Conservation (phyloP, 2,329 filamentous ascomycete species). For the Fusarium luffae region DNA sequence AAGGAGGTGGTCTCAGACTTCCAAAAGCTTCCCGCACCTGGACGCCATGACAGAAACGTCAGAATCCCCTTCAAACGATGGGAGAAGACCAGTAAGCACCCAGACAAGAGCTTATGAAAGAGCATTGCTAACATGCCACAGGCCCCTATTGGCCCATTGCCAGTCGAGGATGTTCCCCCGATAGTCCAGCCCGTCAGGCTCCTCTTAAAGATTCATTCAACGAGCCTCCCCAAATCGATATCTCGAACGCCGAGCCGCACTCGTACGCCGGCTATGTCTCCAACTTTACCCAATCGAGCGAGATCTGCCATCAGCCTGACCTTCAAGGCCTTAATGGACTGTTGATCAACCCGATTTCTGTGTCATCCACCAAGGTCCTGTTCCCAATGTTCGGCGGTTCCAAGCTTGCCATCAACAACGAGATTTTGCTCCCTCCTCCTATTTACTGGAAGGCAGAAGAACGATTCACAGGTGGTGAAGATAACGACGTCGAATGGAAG, state of each 20-base stretch:
- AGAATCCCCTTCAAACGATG: slow-evolving; percentile 57
- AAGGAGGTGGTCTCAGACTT: slow-evolving; percentile 59
- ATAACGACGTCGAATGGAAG: slow-evolving; percentile 66
- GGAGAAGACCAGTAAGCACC: slow-evolving; percentile 61
- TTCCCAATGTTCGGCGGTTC: slow-evolving; percentile 76
- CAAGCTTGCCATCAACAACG: slow-evolving; percentile 75
- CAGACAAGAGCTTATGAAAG: neutral
- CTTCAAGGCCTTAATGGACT: slow-evolving; percentile 72
- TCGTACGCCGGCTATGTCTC: slow-evolving; percentile 67
- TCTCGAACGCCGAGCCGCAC: slow-evolving; percentile 60
- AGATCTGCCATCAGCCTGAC: slow-evolving; percentile 74
- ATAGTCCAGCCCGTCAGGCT: slow-evolving; percentile 67
- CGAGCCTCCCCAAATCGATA: slow-evolving; percentile 57
- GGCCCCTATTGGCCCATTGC: slow-evolving; percentile 68
- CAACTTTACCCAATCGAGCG: slow-evolving; percentile 69
- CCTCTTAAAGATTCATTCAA: slow-evolving; percentile 58
- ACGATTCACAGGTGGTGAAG: slow-evolving; percentile 68
- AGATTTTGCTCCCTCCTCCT: slow-evolving; percentile 75
- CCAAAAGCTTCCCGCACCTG: slow-evolving; percentile 54
- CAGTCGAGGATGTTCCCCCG: slow-evolving; percentile 69
- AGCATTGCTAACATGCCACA: slow-evolving; percentile 39
- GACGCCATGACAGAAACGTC: slow-evolving; percentile 50
- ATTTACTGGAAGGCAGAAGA: slow-evolving; percentile 75
- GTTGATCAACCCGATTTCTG: slow-evolving; percentile 69
- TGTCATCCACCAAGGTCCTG: slow-evolving; percentile 65